Evolutionary conservation across 352 stramenopile species (phyloP), one percentile per base, ranked within the genome.

Genomic region (Globisporangium rhizosaccharum): DNA sequence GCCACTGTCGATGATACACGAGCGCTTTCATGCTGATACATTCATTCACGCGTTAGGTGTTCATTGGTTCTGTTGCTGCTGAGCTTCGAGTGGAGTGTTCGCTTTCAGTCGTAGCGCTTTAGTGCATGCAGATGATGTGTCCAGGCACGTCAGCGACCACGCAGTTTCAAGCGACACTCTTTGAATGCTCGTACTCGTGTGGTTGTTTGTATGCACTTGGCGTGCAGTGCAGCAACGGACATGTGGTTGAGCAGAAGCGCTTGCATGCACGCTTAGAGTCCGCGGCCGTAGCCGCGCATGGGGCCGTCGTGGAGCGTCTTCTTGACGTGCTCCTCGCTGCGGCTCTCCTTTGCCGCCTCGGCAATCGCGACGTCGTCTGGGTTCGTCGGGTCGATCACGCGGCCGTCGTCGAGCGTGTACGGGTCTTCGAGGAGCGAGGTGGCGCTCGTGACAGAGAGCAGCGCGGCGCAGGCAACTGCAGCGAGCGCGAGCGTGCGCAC

Each of bases 331-430:
- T 33, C 1, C 15, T 20, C 52, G 10, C 33, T 39, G 52, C 52
- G 37, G 12, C 23, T 17, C 14, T 57, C 52, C n/a, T 12, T 41
- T 11, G 12, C 23, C 6, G 26, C 23, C 37, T 36, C 20, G 37
- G 52, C 37, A 7, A 26, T 25, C 36, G 45, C 14, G 52, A 49
- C 52, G 52, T 57, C 52, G 14, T 49, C 6, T 6, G 23, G 14
- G 2, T 57, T 57, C n/a, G 52, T 57, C 23, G 52, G 52, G 23
- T 57, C 37, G 37, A 57, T 57, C 52, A 57, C 52, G 37, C 52
- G 36, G 52, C 52, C 52, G 23, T 49, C 36, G 14, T 30, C 14
- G 52, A 57, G 52, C 52, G 36, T 57, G 52, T 57, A 57, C 52
- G 37, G 52, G 52, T 57, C 37, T 20, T 57, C 23, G 33, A 48